Base-by-base conservation (phyloP, 164 flowering plant genomes). In the Dillenia suffruticosa region DNA sequence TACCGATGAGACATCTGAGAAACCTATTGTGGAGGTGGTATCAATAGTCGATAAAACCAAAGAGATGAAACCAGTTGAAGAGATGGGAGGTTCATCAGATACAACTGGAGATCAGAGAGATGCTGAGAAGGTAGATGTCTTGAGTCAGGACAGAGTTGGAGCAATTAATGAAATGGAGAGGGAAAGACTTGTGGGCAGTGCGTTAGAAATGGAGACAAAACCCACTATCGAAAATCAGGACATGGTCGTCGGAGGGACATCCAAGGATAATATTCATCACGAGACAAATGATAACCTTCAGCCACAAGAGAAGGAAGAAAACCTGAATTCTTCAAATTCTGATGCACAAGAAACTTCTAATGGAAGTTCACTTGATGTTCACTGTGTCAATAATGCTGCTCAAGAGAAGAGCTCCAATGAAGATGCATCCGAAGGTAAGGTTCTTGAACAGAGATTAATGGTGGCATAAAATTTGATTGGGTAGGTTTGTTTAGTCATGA, bases 321-420 rank as follows among this genome's bases (percentile, higher is more conserved):
- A 5, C 32, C 32, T 19, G 24, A 16, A 22, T 47, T 14, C 26
- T 15, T 16, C 63, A 17, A 56, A 64, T 51, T 62, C 46, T 16
- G 73, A 74, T 58, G 63, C 57, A 10, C 74, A 61, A 54, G 74
- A 72, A 46, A 57, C 62, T 46, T 59, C 61, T 46, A 79, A 71
- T 57, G 62, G 65, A 68, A 70, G 72, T 50, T 70, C 68, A 45
- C 43, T 70, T 19, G 54, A 56, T 59, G 10, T 70, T 46, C 56
- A 51, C 54, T 61, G 67, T 22, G 61, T 61, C 9, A 56, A 59
- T 26, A 56, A 46, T 61, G 57, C 50, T 48, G 54, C 61, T 26
- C 22, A 22, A 14, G 65, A 59, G 46, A 58, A 58, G 10, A 8
- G 15, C 49, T 44, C 57, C 54, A 46, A 13, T 8, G 2, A 44